Evolutionary conservation across 2,329 filamentous ascomycete genomes (phyloP).

Genomic region (Botryotinia globosa): DNA sequence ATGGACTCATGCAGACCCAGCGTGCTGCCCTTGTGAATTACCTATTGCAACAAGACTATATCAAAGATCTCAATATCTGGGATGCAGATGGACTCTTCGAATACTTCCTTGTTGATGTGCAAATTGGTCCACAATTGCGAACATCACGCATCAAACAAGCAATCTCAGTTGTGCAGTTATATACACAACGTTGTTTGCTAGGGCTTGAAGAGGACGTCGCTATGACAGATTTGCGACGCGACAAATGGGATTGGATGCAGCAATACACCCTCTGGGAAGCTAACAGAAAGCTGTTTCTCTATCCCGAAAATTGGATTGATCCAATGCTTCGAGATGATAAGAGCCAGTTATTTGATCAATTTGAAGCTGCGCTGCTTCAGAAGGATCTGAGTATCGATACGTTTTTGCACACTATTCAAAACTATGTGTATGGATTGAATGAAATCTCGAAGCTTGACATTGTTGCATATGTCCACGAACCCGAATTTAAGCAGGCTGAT

Average conservation of each 20-base stretch:
- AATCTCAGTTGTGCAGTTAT: conserved; percentile 37
- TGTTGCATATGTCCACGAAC: neutral
- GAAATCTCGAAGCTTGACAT: neutral
- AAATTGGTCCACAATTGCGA: conserved; percentile 34
- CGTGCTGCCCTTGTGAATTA: neutral
- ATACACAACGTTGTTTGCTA: conserved; percentile 37
- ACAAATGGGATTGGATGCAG: conserved; percentile 35
- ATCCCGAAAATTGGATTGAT: conserved; percentile 40
- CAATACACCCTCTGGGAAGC: conserved; percentile 36
- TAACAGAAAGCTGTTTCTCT: conserved; percentile 38
- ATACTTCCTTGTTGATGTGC: conserved; percentile 38
- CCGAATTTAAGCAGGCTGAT: neutral
- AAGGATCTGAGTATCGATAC: neutral
- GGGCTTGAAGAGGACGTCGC: conserved; percentile 32
- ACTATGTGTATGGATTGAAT: neutral
- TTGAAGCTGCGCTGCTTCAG: conserved; percentile 26
- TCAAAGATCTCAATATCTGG: conserved; percentile 9
- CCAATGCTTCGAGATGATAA: conserved; percentile 40
- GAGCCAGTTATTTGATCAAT: conserved; percentile 27
- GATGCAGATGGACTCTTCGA: conserved; percentile 37
- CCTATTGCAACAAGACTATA: neutral
- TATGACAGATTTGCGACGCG: neutral
- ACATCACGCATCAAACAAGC: conserved; percentile 40
- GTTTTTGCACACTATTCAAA: neutral
- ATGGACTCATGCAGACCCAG: neutral